Evolutionary conservation across 192 early-diverging fungal species (phyloP), one percentile per base, ranked within the genome.

Genomic region (Linnemannia hyalina): DNA sequence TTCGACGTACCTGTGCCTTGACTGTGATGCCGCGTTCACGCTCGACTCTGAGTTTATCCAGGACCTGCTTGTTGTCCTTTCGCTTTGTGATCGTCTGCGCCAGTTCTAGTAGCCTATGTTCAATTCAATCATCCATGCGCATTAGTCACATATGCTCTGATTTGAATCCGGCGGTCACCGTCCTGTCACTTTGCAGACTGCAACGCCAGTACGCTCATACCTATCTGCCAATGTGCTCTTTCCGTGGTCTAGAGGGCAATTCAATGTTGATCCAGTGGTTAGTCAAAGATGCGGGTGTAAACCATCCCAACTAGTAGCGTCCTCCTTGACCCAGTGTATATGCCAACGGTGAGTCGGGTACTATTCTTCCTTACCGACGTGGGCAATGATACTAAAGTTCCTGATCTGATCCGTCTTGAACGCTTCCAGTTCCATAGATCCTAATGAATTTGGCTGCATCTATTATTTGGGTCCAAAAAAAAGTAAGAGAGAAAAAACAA

Each of bases 21-120:
- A 99, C 97, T 10, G 98, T 99, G 74, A 99, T 99, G 32, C 98
- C 98, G 49, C 98, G 92, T 78, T 99, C 97, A 3, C 96, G 89
- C 81, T 99, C 98, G 5, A 99, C 98, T 83, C 96, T 97, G 1
- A 99, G 92, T 88, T 98, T 99, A 75, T 99, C 98, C 44, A 99
- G 88, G 5, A 99, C 97, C 82, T 99, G 98, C 78, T 96, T 96
- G 80, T 97, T 96, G 41, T 88, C 90, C 72, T 87, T 90, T 42
- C 90, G 87, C 57, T 92, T 91, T n/a, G 90, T 89, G 40, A 97
- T 99, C 5, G 96, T 96, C 1, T 95, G 94, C 16, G 98, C 97
- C 9, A 95, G 83, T 87, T 99, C 98, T n/a, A 99, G 89, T 70
- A 99, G 78, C 38, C 98, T 80, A 68, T 38, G 46, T n/a, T 18